Conservation (phyloP, 352 stramenopile genomes). For the Phytophthora cryptogea region DNA sequence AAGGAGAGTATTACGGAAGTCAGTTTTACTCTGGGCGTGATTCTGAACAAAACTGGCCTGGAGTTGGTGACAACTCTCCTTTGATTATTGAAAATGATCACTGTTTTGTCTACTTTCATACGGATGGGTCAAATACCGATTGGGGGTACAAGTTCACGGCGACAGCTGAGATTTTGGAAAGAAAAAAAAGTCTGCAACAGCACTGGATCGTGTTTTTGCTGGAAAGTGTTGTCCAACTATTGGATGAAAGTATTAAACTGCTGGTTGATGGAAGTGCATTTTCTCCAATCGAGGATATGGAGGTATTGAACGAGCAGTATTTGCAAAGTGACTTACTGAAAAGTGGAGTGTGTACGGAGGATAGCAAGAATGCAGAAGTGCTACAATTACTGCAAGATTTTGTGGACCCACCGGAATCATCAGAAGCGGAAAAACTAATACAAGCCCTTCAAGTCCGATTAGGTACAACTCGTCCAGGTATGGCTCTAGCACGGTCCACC, state of each 20-base stretch:
- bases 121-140: conserved; percentile 84
- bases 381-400: conserved; percentile 67
- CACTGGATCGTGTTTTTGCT: conserved; percentile 70
- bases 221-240: conserved; percentile 47
- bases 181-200: conserved; percentile 51
- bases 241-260: conserved; percentile 58
- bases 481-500: conserved; percentile 28
- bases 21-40: conserved; percentile 82
- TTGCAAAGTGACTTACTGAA: conserved; percentile 75
- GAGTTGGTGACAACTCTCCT: conserved; percentile 59
- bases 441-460: conserved; percentile 44
- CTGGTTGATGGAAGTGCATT: conserved; percentile 56
- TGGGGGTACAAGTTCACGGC: conserved; percentile 85
- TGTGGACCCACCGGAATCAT: conserved; percentile 38
- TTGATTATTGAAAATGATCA: conserved; percentile 80
- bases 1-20: conserved; percentile 65
- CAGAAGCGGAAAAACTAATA: conserved; percentile 50
- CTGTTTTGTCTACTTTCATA: conserved; percentile 85
- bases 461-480: conserved; percentile 15
- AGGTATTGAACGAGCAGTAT: conserved; percentile 55
- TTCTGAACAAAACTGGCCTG: conserved; percentile 79
- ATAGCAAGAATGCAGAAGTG: conserved; percentile 64
- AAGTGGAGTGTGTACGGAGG: conserved; percentile 49
- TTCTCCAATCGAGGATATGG: conserved; percentile 49
- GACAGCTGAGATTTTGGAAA: conserved; percentile 64